Conservation (phyloP, 225 moss, liverwort and hornwort species). For the Rhytidiadelphus loreus region DNA sequence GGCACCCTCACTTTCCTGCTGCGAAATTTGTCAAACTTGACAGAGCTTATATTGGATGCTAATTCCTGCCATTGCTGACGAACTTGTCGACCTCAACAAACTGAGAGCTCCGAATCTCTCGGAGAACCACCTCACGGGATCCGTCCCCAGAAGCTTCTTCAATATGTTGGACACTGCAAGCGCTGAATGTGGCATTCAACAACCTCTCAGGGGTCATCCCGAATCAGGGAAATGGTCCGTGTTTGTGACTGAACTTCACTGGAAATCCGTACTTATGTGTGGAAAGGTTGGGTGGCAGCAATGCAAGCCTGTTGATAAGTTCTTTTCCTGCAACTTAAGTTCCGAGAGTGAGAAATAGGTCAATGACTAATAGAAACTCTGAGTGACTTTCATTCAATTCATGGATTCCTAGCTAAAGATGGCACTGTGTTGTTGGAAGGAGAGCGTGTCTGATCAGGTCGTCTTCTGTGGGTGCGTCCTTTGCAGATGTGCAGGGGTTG, state of each 20-base stretch:
- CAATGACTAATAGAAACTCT: background rate
- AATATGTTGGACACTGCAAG: background rate
- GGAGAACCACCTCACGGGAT: background rate
- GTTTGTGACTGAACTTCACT: background rate
- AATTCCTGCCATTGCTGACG: background rate
- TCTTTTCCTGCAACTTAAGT: background rate
- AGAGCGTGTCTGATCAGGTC: background rate
- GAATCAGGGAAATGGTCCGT: background rate
- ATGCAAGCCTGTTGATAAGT: background rate
- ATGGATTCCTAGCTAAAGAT: background rate
- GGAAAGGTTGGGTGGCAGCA: background rate
- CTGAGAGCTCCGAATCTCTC: background rate
- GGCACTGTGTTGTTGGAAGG: background rate
- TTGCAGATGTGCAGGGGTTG: background rate
- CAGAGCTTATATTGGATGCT: background rate
- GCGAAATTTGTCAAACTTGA: background rate
- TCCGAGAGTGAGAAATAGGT: background rate
- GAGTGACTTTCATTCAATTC: background rate
- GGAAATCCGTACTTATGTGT: background rate
- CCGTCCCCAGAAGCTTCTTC: background rate
- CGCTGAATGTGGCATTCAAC: background rate
- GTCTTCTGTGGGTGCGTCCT: background rate
- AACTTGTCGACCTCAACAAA: background rate
- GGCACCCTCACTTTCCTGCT: background rate
- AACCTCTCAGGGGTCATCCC: background rate